These are phyloP conservation scores for Neonectria ditissima DNA, from an alignment of 2,329 filamentous ascomycete genomes.

Conservation along the genomic window DNA sequence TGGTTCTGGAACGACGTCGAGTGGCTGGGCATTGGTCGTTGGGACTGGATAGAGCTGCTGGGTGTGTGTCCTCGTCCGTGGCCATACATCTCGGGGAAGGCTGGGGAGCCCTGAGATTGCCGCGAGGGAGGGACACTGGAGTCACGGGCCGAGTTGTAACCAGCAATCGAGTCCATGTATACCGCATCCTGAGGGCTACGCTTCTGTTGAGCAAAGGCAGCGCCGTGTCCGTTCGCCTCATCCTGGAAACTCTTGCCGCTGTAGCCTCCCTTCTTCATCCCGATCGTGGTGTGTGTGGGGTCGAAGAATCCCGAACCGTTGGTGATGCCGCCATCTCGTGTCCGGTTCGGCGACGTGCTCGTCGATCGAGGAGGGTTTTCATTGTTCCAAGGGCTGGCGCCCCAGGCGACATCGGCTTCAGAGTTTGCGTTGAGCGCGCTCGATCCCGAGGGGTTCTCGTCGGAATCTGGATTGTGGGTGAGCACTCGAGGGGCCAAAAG, in stretches of 20 bases:
- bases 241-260: conserved; percentile 39
- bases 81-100: conserved; percentile 48
- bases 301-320: conserved; percentile 60
- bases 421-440: conserved; percentile 76
- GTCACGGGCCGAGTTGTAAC: conserved; percentile 60
- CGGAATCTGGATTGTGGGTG: conserved; percentile 42
- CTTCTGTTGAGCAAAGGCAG: conserved; percentile 45
- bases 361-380: conserved; percentile 59
- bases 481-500: conserved; percentile 23
- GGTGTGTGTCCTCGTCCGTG: conserved; percentile 53
- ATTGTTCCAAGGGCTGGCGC: conserved; percentile 69
- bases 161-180: conserved; percentile 54
- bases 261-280: conserved; percentile 49
- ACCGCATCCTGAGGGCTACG: conserved; percentile 53
- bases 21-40: conserved; percentile 58
- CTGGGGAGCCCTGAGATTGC: conserved; percentile 60
- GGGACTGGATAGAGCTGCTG: conserved; percentile 60
- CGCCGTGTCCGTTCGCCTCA: conserved; percentile 41
- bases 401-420: conserved; percentile 74
- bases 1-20: conserved; percentile 62
- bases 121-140: conserved; percentile 67
- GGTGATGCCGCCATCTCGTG: conserved; percentile 60
- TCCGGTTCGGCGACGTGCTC: conserved; percentile 69
- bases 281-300: conserved; percentile 58
- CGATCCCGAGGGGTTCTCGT: conserved; percentile 70